phyloP scores from a whole-genome alignment of 441 rosid species.

The Corymbia calophylla region DNA sequence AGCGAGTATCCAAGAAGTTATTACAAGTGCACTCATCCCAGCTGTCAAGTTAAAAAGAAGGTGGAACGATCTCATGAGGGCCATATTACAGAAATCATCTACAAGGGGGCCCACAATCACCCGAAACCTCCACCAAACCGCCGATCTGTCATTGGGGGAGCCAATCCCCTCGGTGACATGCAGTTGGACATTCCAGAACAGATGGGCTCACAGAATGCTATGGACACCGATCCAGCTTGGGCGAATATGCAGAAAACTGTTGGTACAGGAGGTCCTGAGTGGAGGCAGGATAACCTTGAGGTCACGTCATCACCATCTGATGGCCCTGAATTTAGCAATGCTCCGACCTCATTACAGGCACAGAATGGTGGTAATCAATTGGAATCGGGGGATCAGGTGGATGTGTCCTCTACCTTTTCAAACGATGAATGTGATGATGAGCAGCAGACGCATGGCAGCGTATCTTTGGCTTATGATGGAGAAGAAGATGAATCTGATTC shows the following conservation, averaged over 20 bases:
- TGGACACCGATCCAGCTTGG: conserved; percentile 43
- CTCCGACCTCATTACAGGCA: conserved; percentile 23
- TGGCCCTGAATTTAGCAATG: conserved; percentile 32
- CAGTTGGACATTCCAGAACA: conserved; percentile 41
- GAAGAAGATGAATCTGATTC: conserved; percentile 73
- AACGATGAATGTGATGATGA: conserved; percentile 69
- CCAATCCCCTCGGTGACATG: conserved; percentile 25
- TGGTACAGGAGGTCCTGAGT: conserved; percentile 26
- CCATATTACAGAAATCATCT: conserved; percentile 64
- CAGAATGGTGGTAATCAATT: conserved; percentile 27
- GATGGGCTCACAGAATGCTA: conserved; percentile 30
- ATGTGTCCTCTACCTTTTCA: conserved; percentile 59
- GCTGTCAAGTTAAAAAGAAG: conserved; percentile 66
- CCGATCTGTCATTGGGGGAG: conserved; percentile 35
- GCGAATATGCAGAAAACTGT: conserved; percentile 29
- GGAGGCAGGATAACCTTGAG: conserved; percentile 62
- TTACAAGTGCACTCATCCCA: conserved; percentile 61
- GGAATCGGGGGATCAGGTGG: conserved; percentile 44
- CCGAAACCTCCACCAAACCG: conserved; percentile 51
- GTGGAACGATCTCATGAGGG: conserved; percentile 73
- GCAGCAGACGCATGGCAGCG: conserved; percentile 50
- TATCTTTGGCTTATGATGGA: conserved; percentile 42
- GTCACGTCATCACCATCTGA: conserved; percentile 41
- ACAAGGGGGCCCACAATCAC: conserved; percentile 66
- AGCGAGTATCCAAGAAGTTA: conserved; percentile 73